Base-by-base conservation (phyloP, 2,329 filamentous ascomycete species). In the Exophiala lecanii-corni region DNA sequence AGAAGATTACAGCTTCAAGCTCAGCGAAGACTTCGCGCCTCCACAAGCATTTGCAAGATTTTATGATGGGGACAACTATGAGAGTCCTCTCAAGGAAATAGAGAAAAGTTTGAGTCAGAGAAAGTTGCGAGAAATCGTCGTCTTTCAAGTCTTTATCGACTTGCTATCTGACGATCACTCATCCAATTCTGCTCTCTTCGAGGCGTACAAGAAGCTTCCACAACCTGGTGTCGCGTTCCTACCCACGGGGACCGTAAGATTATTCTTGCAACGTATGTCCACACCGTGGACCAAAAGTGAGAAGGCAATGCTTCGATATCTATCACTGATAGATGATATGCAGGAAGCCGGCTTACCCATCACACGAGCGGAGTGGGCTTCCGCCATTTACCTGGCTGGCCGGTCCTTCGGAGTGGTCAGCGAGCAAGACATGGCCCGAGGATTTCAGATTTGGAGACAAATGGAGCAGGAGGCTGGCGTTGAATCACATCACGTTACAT, bases 301-400 rank as follows among this genome's bases (percentile, higher is more conserved):
- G 12, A 70, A 66, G 50, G 74, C 79, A 35, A 94, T 89, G 84
- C 71, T 86, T 56, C 82, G 86, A 41, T 97, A 91, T 64, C 82
- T 96, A 50, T 79, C 81, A 4, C 70, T 96, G 17, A 73, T 97
- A 13, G 81, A 89, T 50, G 91, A 98, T 57, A 83, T 94, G 68
- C 84, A 86, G 56, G 73, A 73, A 40, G 76, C 80, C n/a, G 78
- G 80, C 2, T 78, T 94, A 33, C 75, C 81, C 0, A 69, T 97
- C 42, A 76, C 72, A 1, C 69, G 66, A 4, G 66, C 72, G 0
- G 80, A 95, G 59, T 98, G 89, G 89, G 95, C 86, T 49, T 81
- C 79, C 28, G 89, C 89, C 26, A 79, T 96, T 39, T 76, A 84
- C 15, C 84, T 94, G 57, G 84, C 86, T 7, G 82, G 83, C 26